phyloP scores from a whole-genome alignment of 306 rosid genomes.

The Cucumis melo region DNA sequence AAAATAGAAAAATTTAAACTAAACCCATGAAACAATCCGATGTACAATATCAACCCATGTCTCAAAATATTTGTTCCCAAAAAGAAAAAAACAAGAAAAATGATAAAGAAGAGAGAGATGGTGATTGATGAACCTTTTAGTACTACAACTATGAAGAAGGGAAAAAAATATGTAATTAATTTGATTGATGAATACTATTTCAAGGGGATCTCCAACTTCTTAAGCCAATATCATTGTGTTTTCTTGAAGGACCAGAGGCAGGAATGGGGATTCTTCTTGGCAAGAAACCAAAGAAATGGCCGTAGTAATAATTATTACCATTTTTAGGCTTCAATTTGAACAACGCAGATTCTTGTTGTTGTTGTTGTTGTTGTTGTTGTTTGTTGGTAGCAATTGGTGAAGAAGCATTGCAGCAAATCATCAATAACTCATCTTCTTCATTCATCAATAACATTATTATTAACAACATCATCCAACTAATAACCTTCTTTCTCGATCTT shows the following conservation, averaged over 20 bases:
- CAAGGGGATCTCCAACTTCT: slow-evolving; percentile 55
- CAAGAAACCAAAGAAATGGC: slow-evolving; percentile 73
- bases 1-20: neutral
- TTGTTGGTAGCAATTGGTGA: slow-evolving; percentile 17
- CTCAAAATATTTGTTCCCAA: neutral
- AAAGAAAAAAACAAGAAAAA: neutral
- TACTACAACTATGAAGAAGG: neutral
- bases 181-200: too few relatives aligned
- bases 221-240: slow-evolving; percentile 73
- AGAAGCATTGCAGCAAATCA: slow-evolving; percentile 25
- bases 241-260: slow-evolving; percentile 83
- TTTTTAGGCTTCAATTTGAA: slow-evolving; percentile 43
- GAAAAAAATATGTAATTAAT: neutral
- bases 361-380: slow-evolving; percentile 4
- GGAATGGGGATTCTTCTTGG: slow-evolving; percentile 71
- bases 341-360: slow-evolving; percentile 15
- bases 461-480: slow-evolving; percentile 24
- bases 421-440: neutral
- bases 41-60: slow-evolving; percentile 1
- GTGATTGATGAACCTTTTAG: neutral
- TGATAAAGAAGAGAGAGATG: neutral
- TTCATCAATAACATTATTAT: slow-evolving; percentile 18
- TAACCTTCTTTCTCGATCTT: slow-evolving; percentile 4
- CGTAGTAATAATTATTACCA: slow-evolving; percentile 16
- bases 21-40: slow-evolving; percentile 9